Percentiles rank a stretch among this genome's conserved stretches.
phyloP scores from a whole-genome alignment of 352 stramenopile genomes.

The Phytophthora cajani region DNA sequence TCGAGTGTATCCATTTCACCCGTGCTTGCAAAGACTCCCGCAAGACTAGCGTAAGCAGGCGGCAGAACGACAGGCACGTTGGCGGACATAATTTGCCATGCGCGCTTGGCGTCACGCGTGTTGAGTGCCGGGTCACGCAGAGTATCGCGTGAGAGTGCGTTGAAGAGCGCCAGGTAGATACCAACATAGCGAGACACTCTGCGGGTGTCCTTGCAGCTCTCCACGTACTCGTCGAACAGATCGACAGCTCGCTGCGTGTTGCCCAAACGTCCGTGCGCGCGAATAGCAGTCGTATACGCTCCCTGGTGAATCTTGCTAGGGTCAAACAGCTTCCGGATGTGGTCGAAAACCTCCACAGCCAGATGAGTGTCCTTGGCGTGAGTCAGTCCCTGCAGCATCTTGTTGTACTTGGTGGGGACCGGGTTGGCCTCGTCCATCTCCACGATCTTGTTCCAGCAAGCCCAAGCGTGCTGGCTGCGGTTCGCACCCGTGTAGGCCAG shows the following conservation, averaged over 20 bases:
- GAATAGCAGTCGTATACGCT: conserved; percentile 74
- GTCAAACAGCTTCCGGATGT: conserved; percentile 60
- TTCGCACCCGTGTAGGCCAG: conserved; percentile 78
- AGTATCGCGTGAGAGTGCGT: conserved; percentile 78
- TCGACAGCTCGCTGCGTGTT: conserved; percentile 68
- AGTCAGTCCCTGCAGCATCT: conserved; percentile 66
- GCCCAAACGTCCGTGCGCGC: conserved; percentile 69
- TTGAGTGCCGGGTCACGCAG: conserved; percentile 70
- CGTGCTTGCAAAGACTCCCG: conserved; percentile 78
- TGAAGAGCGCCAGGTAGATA: conserved; percentile 84
- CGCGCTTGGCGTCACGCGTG: conserved; percentile 71
- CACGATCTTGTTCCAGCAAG: conserved; percentile 77
- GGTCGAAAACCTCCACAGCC: conserved; percentile 65
- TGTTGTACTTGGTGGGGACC: conserved; percentile 62
- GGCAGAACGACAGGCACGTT: conserved; percentile 71
- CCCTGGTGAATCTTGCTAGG: conserved; percentile 53
- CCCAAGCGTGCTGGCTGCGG: conserved; percentile 63
- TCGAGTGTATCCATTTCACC: conserved; percentile 76
- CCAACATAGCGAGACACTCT: conserved; percentile 49
- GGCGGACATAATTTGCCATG: conserved; percentile 77
- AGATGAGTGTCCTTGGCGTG: conserved; percentile 70
- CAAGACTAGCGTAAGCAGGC: conserved; percentile 84
- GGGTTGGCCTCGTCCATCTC: conserved; percentile 51
- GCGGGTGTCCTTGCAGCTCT: conserved; percentile 40
- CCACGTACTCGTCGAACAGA: conserved; percentile 75